Conservation (phyloP, 2,329 filamentous ascomycete genomes). For the Myriosclerotinia curreyana region DNA sequence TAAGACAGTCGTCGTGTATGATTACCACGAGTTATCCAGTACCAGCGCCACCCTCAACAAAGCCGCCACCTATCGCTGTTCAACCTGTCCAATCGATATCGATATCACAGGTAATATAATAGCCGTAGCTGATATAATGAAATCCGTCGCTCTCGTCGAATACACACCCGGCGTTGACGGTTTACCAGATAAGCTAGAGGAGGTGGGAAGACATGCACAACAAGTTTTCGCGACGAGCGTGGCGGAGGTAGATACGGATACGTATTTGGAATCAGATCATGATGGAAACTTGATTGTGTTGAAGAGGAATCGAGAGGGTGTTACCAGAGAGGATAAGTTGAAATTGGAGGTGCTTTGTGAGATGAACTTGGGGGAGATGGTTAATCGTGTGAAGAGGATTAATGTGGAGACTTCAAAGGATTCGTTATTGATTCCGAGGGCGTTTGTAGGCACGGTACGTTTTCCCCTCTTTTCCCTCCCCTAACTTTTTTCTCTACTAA, state of each 20-base stretch:
- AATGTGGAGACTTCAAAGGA: conserved; percentile 61
- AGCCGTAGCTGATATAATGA: conserved; percentile 89
- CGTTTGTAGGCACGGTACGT: conserved; percentile 84
- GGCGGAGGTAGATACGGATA: conserved; percentile 66
- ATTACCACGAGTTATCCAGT: conserved; percentile 55
- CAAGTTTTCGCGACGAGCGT: conserved; percentile 80
- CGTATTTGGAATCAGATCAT: conserved; percentile 79
- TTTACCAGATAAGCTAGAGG: conserved; percentile 60
- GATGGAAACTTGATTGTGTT: conserved; percentile 85
- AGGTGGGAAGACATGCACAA: conserved; percentile 77
- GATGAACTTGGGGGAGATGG: conserved; percentile 85
- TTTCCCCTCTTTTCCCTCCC: conserved; percentile 10
- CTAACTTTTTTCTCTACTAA: conserved; percentile 4
- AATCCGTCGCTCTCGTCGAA: conserved; percentile 77
- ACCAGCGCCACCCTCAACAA: conserved; percentile 61
- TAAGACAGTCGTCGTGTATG: conserved; percentile 71
- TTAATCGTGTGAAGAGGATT: conserved; percentile 80
- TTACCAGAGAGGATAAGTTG: conserved; percentile 69
- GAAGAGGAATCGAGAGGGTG: conserved; percentile 67
- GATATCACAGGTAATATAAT: conserved; percentile 72
- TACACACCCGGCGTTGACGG: conserved; percentile 59
- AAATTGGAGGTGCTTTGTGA: conserved; percentile 74
- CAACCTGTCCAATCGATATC: conserved; percentile 80
- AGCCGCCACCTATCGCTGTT: conserved; percentile 72
- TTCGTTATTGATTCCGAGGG: conserved; percentile 71